Evolutionary conservation across 2,329 filamentous ascomycete species (phyloP).

Genomic region (Phialemoniopsis sp.): DNA sequence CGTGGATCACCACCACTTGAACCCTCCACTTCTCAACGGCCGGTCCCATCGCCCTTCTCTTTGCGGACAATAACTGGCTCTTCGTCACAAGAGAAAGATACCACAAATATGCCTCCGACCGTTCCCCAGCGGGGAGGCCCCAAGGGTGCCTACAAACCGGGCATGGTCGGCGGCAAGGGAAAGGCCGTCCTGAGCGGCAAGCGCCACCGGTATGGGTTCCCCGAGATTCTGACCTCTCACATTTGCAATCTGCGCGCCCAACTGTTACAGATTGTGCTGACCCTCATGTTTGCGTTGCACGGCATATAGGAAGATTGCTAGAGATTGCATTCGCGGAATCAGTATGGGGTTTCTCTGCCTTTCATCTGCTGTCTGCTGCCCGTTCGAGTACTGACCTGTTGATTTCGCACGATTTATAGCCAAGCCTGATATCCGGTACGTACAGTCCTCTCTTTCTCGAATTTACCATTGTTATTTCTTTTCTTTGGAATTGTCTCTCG

Average conservation of each 20-base stretch:
- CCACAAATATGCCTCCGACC: constrained; percentile 1
- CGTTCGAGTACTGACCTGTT: constrained; percentile 10
- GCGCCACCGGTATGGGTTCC: constrained; percentile 21
- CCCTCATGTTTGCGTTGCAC: too few relatives aligned
- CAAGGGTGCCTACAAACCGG: not conserved
- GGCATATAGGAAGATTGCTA: constrained; percentile 37
- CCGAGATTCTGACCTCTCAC: too few relatives aligned
- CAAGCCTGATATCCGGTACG: constrained; percentile 50
- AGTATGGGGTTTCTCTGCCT: constrained; percentile 32
- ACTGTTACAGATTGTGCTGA: too few relatives aligned
- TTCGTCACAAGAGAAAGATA: too few relatives aligned
- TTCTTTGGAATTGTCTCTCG: too few relatives aligned
- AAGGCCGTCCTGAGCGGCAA: constrained; percentile 10
- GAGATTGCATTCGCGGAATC: constrained; percentile 43
- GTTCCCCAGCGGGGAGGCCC: not conserved
- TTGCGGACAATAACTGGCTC: too few relatives aligned
- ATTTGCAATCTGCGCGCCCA: too few relatives aligned
- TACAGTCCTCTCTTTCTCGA: constrained; percentile 1
- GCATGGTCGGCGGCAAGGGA: constrained; percentile 10
- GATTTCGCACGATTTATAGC: constrained; percentile 26
- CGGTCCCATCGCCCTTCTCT: too few relatives aligned
- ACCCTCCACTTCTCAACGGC: too few relatives aligned
- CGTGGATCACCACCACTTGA: too few relatives aligned
- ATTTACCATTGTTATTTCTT: constrained; percentile 2
- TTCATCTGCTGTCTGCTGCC: not conserved